Evolutionary conservation across 1,284 basidiomycete genomes (phyloP).

Genomic region (Filobasidium uniguttulatum): DNA sequence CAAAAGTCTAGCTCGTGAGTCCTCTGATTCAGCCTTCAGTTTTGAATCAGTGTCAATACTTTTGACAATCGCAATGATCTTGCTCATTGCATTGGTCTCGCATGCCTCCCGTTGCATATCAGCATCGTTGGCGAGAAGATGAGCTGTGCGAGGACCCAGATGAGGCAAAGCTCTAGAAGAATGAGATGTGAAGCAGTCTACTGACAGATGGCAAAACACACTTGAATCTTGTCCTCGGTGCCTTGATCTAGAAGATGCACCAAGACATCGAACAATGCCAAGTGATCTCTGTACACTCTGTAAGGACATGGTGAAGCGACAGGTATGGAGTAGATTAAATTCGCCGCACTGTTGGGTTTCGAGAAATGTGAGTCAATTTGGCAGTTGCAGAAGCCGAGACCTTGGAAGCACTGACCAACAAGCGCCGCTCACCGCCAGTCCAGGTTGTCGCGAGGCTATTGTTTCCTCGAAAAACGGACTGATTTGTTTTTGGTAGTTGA

Average conservation of each 20-base stretch:
- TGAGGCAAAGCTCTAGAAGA: not conserved
- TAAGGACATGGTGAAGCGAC: not conserved
- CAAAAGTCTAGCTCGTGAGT: not conserved
- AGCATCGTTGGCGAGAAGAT: constrained; percentile 56
- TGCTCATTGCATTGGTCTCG: constrained; percentile 7
- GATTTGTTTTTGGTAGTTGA: no score
- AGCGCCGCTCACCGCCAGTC: constrained; percentile 29
- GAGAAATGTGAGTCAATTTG: not conserved
- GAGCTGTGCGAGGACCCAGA: constrained; percentile 39
- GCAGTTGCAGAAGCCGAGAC: not conserved
- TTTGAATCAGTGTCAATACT: constrained; percentile 2
- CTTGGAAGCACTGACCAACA: constrained; percentile 23
- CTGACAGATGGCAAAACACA: constrained; percentile 58
- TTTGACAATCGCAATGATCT: constrained; percentile 11
- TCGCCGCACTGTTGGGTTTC: not conserved
- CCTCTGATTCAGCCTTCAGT: constrained; percentile 1
- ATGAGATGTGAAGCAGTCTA: not conserved
- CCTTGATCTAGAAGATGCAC: constrained; percentile 1
- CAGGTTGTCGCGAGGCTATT: constrained; percentile 22
- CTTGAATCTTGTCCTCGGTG: constrained; percentile 33
- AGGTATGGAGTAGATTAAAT: not conserved
- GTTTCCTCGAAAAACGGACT: no score
- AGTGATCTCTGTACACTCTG: not conserved
- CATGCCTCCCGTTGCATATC: constrained; percentile 41
- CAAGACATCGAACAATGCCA: not conserved